Base-by-base conservation (phyloP, 345 rosid species). In the Citrus inodora region DNA sequence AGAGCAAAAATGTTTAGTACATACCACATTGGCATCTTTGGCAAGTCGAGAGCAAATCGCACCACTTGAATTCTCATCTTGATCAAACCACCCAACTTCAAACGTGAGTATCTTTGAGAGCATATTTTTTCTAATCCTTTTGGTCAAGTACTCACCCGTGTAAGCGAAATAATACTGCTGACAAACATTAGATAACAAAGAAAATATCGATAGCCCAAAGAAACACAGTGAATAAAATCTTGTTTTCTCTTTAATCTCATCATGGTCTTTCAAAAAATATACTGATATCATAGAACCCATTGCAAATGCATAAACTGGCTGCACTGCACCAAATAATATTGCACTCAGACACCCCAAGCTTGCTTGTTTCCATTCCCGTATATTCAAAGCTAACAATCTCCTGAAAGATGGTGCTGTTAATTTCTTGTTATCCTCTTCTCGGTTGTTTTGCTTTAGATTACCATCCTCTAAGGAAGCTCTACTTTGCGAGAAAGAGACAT, bases 81-180 rank as follows among this genome's bases (percentile, higher is more conserved):
- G 81, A 73, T 91, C 94, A 33, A 93, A 93, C 98, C 96, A 93
- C 2, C 93, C 89, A 63, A 93, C 84, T 83, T 92, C 96, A 33
- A 92, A 93, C 3, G 91, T 90, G 67, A 93, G 79, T 19, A 93
- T 83, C 79, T 88, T 93, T 0, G 90, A 81, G 30, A 93, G 82
- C 94, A 93, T 88, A 80, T 82, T 84, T 84, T 93, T 92, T 73
- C 98, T 82, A 40, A 93, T 82, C 70, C 94, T 83, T 77, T 86
- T 93, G 0, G 94, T 89, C 85, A 93, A 60, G 75, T 85, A 71
- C 81, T 90, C 93, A 0, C 96, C 94, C 88, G 87, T 89, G 86
- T 71, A 42, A 38, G 40, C 9, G 40, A 37, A 37, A 37, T 37
- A 37, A 37, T 87, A 93, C 76, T 91, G 96, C 75, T 89, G 96